Conservation (phyloP, 2,329 filamentous ascomycete genomes). For the Pseudophaeomoniella oleicola region DNA sequence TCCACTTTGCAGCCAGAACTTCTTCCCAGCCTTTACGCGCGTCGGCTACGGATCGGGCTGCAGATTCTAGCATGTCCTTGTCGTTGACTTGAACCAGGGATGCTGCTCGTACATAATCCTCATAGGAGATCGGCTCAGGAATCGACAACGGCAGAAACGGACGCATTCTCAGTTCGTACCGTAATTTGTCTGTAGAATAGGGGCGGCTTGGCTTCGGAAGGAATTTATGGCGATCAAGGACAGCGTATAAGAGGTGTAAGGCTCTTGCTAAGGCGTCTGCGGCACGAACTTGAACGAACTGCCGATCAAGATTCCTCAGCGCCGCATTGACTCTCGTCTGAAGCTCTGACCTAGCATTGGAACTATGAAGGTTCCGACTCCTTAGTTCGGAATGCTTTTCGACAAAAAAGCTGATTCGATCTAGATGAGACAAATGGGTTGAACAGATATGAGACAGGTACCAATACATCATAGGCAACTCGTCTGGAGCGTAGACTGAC, state of each 20-base stretch:
- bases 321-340: conserved; percentile 10
- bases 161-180: conserved; percentile 77
- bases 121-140: conserved; percentile 51
- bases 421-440: conserved; percentile 52
- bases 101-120: conserved; percentile 39
- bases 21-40: conserved; percentile 29
- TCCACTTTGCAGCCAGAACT: conserved; percentile 21
- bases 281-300: conserved; percentile 51
- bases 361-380: not conserved
- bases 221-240: conserved; percentile 43
- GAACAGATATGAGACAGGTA: conserved; percentile 63
- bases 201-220: conserved; percentile 38
- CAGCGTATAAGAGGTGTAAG: conserved; percentile 47
- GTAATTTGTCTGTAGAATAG: conserved; percentile 52
- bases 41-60: conserved; percentile 21
- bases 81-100: conserved; percentile 29
- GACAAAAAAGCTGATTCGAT: conserved; percentile 57
- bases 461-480: conserved; percentile 82
- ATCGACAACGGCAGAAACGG: conserved; percentile 58
- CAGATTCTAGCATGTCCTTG: conserved; percentile 22
- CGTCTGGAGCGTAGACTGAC: conserved; percentile 73
- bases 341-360: not conserved
- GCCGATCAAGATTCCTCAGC: conserved; percentile 40
- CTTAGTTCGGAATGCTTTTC: conserved; percentile 14
- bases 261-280: conserved; percentile 39